Evolutionary conservation across 2,329 filamentous ascomycete species (phyloP), one percentile per base, ranked within the genome.

Genomic region (Calonectria henricotiae): DNA sequence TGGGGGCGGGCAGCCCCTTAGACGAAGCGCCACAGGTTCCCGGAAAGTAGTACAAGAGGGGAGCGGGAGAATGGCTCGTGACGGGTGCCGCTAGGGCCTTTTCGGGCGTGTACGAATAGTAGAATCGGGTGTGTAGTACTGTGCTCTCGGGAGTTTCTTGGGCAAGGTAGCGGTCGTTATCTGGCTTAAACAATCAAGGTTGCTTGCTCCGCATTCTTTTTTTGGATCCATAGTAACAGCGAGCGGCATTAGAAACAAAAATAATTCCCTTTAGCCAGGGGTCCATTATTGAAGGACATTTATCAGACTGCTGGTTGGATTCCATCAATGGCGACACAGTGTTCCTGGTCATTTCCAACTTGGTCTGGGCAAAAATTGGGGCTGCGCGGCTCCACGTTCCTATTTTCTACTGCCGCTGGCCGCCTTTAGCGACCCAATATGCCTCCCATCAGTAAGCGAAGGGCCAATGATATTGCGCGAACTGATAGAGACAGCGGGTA

Each of bases 401-500:
- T 75, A 77, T 77, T 75, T 76, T 76, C 74, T 77, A 71, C 75
- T 77, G 74, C 67, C 75, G 75, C 75, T 74, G 75, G 72, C 75
- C 74, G 70, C 73, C 68, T 73, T 66, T 64, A 63, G 69, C 74
- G 75, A 74, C 75, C 75, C 69, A 61, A n/a, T 49, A 58, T 68
- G 69, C 68, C 66, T 71, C 64, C 51, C n/a, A 9, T 17, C 43
- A 46, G 43, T 54, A 71, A 55, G 62, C 44, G 47, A 65, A 39
- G 49, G 65, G 62, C 75, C 74, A 77, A 77, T 66, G 39, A 20
- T 20, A 25, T 27, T 17, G 58, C 37, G 46, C 41, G 32, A 47
- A 35, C 9, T 13, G 25, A 44, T n/a, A 37, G 6, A 25, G 54
- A 15, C 44, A 62, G 44, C 44, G 62, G 49, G 41, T 62, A 46